Conservation (phyloP, 1,284 basidiomycete species). For the Anthracocystis setariae region DNA sequence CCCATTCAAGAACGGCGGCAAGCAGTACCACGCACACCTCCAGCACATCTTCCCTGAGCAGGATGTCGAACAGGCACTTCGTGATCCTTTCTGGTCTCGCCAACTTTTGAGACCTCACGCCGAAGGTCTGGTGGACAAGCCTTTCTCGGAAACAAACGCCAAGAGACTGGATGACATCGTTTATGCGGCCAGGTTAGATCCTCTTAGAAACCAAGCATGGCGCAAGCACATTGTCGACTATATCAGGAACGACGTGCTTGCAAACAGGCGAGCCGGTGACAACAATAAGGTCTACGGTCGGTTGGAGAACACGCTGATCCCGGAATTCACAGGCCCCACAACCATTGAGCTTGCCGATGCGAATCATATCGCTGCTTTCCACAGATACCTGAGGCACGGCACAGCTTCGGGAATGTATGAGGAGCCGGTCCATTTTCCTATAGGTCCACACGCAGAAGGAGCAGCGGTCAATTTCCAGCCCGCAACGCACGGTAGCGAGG, state of each 20-base stretch:
- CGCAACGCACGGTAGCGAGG: background rate
- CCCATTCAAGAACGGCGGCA: slow-evolving; percentile 20
- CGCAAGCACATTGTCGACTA: slow-evolving; percentile 1
- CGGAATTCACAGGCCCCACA: slow-evolving; percentile 15
- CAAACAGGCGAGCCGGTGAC: background rate
- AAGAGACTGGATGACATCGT: slow-evolving; percentile 10
- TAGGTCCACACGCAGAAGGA: background rate
- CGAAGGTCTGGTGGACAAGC: background rate
- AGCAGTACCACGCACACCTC: slow-evolving; percentile 17
- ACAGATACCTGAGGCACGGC: slow-evolving; percentile 10
- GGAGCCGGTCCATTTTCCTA: background rate
- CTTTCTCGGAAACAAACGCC: background rate
- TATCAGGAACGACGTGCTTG: background rate
- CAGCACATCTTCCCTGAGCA: slow-evolving; percentile 9
- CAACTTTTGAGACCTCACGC: slow-evolving; percentile 8
- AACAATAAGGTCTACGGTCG: background rate
- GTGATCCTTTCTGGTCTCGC: slow-evolving; percentile 27
- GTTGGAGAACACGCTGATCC: slow-evolving; percentile 13
- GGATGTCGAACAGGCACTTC: slow-evolving; percentile 28
- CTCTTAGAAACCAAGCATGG: background rate
- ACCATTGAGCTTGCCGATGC: slow-evolving; percentile 44
- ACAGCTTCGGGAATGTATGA: background rate
- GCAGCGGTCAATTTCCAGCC: background rate
- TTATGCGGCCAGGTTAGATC: slow-evolving; percentile 2
- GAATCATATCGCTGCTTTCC: slow-evolving; percentile 29